Evolutionary conservation across 352 stramenopile genomes (phyloP).

Genomic region (Pythium apleroticum): DNA sequence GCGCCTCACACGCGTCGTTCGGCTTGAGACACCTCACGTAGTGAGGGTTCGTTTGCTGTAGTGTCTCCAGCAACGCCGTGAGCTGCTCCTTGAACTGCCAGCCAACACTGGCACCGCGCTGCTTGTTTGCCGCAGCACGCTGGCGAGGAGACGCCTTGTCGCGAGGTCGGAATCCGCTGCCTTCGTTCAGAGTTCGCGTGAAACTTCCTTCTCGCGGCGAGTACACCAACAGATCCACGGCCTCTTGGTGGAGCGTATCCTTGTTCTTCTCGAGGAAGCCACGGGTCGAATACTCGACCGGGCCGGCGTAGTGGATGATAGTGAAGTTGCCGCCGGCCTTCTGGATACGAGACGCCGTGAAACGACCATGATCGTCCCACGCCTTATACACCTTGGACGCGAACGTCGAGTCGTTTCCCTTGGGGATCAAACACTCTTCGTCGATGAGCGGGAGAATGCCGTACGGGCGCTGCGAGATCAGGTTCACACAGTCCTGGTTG

Average conservation of each 20-base stretch:
- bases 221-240: conserved; percentile 77
- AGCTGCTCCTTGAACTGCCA: conserved; percentile 88
- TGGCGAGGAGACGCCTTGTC: conserved; percentile 59
- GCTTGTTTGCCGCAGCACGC: conserved; percentile 57
- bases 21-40: conserved; percentile 91
- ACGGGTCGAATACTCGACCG: conserved; percentile 74
- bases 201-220: conserved; percentile 74
- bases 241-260: conserved; percentile 79
- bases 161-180: conserved; percentile 46
- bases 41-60: conserved; percentile 75
- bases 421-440: conserved; percentile 87
- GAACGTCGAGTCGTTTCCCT: conserved; percentile 79
- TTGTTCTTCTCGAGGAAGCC: conserved; percentile 90
- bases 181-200: conserved; percentile 65
- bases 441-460: conserved; percentile 85
- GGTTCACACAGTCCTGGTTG: conserved; percentile 88
- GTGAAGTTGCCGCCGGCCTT: conserved; percentile 70
- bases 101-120: conserved; percentile 75
- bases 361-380: conserved; percentile 59
- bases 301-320: conserved; percentile 80
- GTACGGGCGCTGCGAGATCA: conserved; percentile 87
- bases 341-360: conserved; percentile 77
- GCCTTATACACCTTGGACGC: conserved; percentile 81
- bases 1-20: conserved; percentile 71
- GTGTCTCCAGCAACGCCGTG: conserved; percentile 64